A percentile compares a stretch with the other conserved stretches of the same genome.
Conservation (phyloP, 2,329 filamentous ascomycete species). For the Pseudocercospora eumusae region DNA sequence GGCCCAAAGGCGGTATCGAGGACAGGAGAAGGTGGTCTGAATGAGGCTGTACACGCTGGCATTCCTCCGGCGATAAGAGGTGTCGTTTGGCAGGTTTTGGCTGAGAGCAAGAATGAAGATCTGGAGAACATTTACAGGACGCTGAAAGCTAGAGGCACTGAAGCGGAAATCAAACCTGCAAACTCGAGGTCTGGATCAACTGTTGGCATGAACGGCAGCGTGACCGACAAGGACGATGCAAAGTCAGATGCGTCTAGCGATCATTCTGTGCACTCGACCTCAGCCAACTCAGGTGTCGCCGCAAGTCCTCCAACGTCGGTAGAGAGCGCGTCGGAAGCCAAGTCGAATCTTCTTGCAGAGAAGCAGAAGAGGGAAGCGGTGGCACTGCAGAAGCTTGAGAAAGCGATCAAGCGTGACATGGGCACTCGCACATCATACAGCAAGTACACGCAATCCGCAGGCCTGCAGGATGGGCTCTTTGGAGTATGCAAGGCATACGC, state of each 20-base stretch:
- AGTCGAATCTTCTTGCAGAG: constrained; percentile 66
- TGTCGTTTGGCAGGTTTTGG: constrained; percentile 98
- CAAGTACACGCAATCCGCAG: constrained; percentile 88
- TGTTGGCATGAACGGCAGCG: constrained; percentile 55
- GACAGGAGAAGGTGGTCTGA: constrained; percentile 85
- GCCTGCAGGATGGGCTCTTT: constrained; percentile 89
- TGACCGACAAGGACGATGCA: constrained; percentile 61
- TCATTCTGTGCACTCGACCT: constrained; percentile 72
- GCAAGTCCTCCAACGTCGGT: constrained; percentile 40
- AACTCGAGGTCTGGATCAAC: constrained; percentile 29
- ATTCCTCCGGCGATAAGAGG: constrained; percentile 94
- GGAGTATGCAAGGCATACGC: constrained; percentile 97
- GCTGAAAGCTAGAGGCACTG: constrained; percentile 74
- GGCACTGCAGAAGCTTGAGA: constrained; percentile 80
- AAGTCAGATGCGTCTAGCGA: constrained; percentile 82
- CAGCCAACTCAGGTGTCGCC: constrained; percentile 52
- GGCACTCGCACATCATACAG: constrained; percentile 94
- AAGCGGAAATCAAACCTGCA: constrained; percentile 59
- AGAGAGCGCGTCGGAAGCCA: constrained; percentile 54
- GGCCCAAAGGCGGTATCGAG: constrained; percentile 84
- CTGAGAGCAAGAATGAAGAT: constrained; percentile 91
- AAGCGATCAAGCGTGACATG: constrained; percentile 84
- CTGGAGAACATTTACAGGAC: constrained; percentile 85
- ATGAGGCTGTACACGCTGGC: constrained; percentile 84
- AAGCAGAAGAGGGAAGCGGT: constrained; percentile 75